A percentile compares a stretch with the other conserved stretches of the same genome.
phyloP scores from a whole-genome alignment of 805 yeast genomes.

The Yarrowia sp. region DNA sequence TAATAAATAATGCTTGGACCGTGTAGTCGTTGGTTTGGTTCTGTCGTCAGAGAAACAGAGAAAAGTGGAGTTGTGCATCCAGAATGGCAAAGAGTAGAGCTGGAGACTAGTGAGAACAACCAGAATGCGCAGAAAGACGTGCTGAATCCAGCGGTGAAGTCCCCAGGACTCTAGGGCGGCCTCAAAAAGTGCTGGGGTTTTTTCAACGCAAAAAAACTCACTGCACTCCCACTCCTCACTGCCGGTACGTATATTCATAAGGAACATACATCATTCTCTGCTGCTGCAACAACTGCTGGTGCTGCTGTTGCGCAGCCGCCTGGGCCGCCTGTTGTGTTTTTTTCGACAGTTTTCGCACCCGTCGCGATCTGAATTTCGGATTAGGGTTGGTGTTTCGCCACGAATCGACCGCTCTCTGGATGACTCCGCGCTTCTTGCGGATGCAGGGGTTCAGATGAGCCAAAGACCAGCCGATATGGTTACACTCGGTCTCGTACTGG shows the following conservation, averaged over 20 bases:
- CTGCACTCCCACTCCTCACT: neutral
- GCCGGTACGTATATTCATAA: neutral
- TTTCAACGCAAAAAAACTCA: neutral
- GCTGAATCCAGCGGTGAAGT: too few relatives aligned
- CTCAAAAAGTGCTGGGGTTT: too few relatives aligned
- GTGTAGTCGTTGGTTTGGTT: too few relatives aligned
- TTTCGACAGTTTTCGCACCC: constrained; percentile 38
- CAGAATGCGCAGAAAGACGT: too few relatives aligned
- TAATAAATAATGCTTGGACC: too few relatives aligned
- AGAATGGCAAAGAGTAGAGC: too few relatives aligned
- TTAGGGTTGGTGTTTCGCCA: constrained; percentile 51
- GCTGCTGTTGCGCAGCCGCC: constrained; percentile 7
- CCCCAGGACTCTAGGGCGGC: too few relatives aligned
- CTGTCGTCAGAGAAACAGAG: too few relatives aligned
- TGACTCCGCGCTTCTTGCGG: constrained; percentile 47
- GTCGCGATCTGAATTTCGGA: constrained; percentile 44
- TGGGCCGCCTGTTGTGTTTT: constrained; percentile 10
- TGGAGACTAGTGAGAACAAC: too few relatives aligned
- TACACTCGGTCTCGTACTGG: constrained; percentile 49
- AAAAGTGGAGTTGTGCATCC: too few relatives aligned
- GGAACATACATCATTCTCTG: constrained; percentile 5
- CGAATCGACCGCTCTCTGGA: constrained; percentile 53
- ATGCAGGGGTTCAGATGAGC: constrained; percentile 46
- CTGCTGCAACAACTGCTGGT: constrained; percentile 18
- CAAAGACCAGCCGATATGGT: constrained; percentile 50